Percentiles rank a stretch among this genome's conserved stretches.
These are phyloP conservation scores for Vanderwaltozyma polyspora DNA, from an alignment of 805 yeast species.

Conservation along the genomic window DNA sequence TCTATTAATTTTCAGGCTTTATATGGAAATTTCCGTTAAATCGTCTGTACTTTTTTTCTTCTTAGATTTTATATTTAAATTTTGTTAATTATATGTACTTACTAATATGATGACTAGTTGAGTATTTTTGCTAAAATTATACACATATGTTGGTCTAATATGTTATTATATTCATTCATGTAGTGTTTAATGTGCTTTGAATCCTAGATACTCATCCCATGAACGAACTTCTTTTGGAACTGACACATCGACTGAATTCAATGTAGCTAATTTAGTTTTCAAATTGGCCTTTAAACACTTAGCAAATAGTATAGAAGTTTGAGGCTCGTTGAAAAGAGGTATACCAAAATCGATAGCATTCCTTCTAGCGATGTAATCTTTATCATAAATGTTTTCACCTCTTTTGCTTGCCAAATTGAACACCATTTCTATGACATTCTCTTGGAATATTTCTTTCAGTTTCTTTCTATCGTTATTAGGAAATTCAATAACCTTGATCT, in stretches of 20 bases:
- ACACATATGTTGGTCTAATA: no score
- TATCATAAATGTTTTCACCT: conserved; percentile 75
- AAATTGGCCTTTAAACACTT: conserved; percentile 66
- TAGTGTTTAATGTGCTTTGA: conserved; percentile 1
- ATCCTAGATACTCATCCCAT: conserved; percentile 83
- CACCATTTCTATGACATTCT: conserved; percentile 73
- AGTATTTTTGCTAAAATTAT: no score
- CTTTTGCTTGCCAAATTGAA: conserved; percentile 85
- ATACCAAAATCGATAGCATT: conserved; percentile 97
- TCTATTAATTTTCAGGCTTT: no score
- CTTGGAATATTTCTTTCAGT: conserved; percentile 85
- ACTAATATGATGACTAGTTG: no score
- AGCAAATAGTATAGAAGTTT: conserved; percentile 81
- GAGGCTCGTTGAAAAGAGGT: conserved; percentile 93
- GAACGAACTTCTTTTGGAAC: conserved; percentile 82
- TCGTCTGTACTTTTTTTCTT: no score
- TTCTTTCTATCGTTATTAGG: conserved; percentile 90
- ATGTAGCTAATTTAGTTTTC: conserved; percentile 34
- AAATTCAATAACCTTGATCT: conserved; percentile 62
- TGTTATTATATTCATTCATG: no score
- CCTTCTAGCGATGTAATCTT: conserved; percentile 96
- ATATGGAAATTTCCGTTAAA: no score
- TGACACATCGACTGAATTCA: conserved; percentile 39
- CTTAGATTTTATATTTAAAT: no score
- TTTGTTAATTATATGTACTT: no score